Base-by-base conservation (phyloP, 805 yeast species). In the Nakazawaea ambrosiae region DNA sequence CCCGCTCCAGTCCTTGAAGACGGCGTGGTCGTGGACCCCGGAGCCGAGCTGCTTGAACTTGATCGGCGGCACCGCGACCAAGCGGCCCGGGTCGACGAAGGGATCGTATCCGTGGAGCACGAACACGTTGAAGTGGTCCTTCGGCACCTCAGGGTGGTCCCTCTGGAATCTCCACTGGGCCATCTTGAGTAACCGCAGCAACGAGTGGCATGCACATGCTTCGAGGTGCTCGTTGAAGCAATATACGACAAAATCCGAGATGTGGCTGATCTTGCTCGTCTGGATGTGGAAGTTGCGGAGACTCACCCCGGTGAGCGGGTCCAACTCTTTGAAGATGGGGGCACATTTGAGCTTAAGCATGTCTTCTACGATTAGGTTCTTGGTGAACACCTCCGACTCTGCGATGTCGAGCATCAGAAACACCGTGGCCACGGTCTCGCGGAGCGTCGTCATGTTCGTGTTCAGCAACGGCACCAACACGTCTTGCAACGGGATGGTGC, bases 271-370 rank as follows among this genome's bases (percentile, higher is more conserved):
- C 52, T 87, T 88, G n/a, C 87, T 71, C 15, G 78, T 82, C 58
- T 90, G 97, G 40, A 83, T 75, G 51, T 84, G 87, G 57, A 88
- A 89, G 52, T 89, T 85, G 45, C 97, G 70, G 38, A 88, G 67
- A 3, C 86, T 75, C 5, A 85, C 78, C 4, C 95, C 92, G 30
- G 70, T 65, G 40, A 67, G 74, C 12, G 88, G 90, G 47, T 82
- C 89, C 49, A 78, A 53, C 41, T 72, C 65, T 35, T 69, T 59
- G 48, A 84, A 81, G 7, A 63, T 44, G 1, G 85, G 85, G 33
- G 73, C 45, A 24, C 66, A 54, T 32, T 60, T 66, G 31, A 68
- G 59, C 39, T 36, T 58, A 40, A 58, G 53, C 48, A 69, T 70
- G 52, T 68, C 83, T 41, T 45, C 61, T 41, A 57, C 58, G n/a